Percentiles rank a stretch among this genome's conserved stretches.
Conservation (phyloP, 2,329 filamentous ascomycete species). For the Colletotrichum cuscutae region DNA sequence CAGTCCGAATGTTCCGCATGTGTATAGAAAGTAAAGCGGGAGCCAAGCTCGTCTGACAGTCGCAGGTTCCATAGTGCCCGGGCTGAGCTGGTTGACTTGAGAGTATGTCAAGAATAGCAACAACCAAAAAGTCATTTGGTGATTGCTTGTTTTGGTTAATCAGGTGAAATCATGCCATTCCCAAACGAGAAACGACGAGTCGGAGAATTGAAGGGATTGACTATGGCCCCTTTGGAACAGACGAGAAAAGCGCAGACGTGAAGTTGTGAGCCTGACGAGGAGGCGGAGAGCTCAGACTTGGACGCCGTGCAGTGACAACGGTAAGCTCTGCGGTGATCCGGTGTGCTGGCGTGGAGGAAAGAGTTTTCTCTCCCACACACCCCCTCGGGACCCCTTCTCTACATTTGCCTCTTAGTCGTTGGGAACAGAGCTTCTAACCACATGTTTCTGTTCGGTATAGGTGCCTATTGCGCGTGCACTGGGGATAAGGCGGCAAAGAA, state of each 20-base stretch:
- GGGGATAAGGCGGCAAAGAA: background rate
- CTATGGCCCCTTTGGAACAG: background rate
- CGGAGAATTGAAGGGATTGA: background rate
- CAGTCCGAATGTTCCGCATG: slow-evolving; percentile 25
- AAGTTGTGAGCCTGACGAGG: background rate
- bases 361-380: background rate
- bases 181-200: slow-evolving; percentile 18
- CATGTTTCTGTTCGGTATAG: background rate
- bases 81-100: slow-evolving; percentile 10
- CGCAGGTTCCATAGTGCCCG: background rate
- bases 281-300: background rate
- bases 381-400: background rate
- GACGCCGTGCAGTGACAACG: background rate
- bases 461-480: background rate
- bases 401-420: background rate
- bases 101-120: slow-evolving; percentile 26
- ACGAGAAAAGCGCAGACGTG: background rate
- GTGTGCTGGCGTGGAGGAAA: background rate
- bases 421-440: background rate
- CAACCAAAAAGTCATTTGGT: background rate
- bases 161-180: slow-evolving; percentile 15
- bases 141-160: slow-evolving; percentile 17
- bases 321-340: background rate
- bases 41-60: slow-evolving; percentile 25
- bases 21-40: slow-evolving; percentile 12